Percentiles rank a stretch among this genome's conserved stretches.
Conservation (phyloP, 495 filamentous ascomycete species). For the Neurospora cerealis region DNA sequence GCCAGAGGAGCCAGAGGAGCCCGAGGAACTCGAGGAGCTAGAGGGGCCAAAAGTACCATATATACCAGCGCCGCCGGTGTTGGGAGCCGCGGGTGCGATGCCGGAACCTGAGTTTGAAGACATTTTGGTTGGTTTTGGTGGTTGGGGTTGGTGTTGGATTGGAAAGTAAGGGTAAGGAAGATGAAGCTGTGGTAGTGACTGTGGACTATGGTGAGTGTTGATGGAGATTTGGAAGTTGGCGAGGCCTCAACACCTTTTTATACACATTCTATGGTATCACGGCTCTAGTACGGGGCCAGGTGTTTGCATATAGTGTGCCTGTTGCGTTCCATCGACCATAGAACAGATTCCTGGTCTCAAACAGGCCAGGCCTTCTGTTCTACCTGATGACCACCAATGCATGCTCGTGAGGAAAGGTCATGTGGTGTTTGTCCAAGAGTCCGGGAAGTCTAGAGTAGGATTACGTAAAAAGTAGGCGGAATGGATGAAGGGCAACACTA, state of each 20-base stretch:
- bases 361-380: neutral
- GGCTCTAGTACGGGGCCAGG: too few relatives aligned
- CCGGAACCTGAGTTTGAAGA: neutral
- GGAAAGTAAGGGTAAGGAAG: neutral
- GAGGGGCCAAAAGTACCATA: neutral
- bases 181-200: neutral
- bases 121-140: neutral
- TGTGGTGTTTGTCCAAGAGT: neutral
- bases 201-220: neutral
- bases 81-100: neutral
- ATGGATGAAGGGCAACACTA: neutral
- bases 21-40: rapidly evolving
- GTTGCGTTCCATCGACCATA: neutral
- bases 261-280: too few relatives aligned
- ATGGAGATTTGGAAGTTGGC: neutral
- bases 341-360: neutral
- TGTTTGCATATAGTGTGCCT: too few relatives aligned
- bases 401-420: neutral
- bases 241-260: too few relatives aligned
- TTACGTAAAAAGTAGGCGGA: neutral
- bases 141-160: neutral
- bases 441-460: neutral
- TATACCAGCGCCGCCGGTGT: neutral
- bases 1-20: neutral
- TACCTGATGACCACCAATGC: neutral